Base-by-base conservation (phyloP, 225 moss, liverwort and hornwort genomes). In the Ulota crispa region DNA sequence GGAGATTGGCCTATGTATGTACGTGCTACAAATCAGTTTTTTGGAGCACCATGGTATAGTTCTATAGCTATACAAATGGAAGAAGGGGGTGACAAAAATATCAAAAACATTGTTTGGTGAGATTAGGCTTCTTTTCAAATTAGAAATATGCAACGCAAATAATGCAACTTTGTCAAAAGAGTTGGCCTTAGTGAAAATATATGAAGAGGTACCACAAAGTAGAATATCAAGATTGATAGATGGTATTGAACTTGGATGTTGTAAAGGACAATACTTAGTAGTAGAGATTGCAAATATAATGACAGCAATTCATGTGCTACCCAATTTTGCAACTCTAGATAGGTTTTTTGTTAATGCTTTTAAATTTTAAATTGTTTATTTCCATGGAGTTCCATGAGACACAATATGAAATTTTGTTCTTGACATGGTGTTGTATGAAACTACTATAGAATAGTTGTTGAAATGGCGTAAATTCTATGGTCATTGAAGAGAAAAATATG, bases 1-100 rank as follows among this genome's bases (percentile, higher is more conserved):
- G 57, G 37, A 78, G 56, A 77, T 14, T 77, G 30, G 50, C 76
- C 76, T 14, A 64, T 64, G 64, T 64, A 77, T 26, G 31, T 52
- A 50, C 7, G 6, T 6, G 64, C 76, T 9, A 63, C 3, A 8
- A 4, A 16, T 15, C 19, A 62, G 4, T 31, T 76, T 76, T 43
- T 62, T 24, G 55, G 27, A 8, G 3, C 9, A 62, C 76, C 47
- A 27, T 64, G 64, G 64, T 64, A 13, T 64, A 56, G 64, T 37
- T 32, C 0, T 3, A 0, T 39, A 39, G 10, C 20, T 26, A 76
- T 78, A 50, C 27, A 78, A 2, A 47, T 78, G 32, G 68, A 78
- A 63, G 56, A n/a, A 68, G 32, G 37, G 3, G 9, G 31, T n/a
- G 66, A 27, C 69, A 27, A 18, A 16, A 55, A 18, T 55, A 42